Percentiles rank a stretch among this genome's conserved stretches.
phyloP scores from a whole-genome alignment of 202 grass and related monocot genomes.

The Zoysia matrella region DNA sequence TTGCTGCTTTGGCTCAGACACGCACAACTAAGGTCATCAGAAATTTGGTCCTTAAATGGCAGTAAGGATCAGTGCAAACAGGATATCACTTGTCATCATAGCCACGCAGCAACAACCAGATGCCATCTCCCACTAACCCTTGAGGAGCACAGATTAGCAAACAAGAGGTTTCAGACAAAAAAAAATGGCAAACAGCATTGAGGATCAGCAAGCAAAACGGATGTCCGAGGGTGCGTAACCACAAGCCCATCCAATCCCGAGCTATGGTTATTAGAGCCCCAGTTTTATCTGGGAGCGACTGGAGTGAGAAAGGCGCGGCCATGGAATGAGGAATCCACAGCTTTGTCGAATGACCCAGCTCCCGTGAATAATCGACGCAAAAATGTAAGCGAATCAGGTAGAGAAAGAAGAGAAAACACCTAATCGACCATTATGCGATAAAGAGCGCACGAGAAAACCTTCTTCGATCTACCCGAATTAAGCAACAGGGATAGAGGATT shows the following conservation, averaged over 20 bases:
- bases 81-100: constrained; percentile 61
- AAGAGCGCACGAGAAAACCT: neutral
- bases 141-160: neutral
- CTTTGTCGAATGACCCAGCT: constrained; percentile 7
- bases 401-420: neutral
- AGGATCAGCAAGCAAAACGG: neutral
- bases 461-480: neutral
- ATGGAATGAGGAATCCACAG: constrained; percentile 37
- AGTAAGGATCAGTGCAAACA: constrained; percentile 56
- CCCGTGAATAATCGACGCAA: constrained; percentile 15
- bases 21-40: constrained; percentile 80
- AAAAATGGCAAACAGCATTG: neutral
- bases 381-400: neutral
- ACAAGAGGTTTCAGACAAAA: neutral
- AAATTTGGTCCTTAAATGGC: constrained; percentile 38
- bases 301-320: constrained; percentile 9
- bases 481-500: neutral
- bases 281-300: constrained; percentile 30
- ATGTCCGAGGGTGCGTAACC: constrained; percentile 50
- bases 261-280: neutral
- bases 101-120: constrained; percentile 28
- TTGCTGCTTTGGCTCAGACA: constrained; percentile 62
- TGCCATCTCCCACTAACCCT: neutral
- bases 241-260: constrained; percentile 29
- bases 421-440: neutral